phyloP scores from a whole-genome alignment of 2,329 filamentous ascomycete genomes.

The Orbilia blumenaviensis region DNA sequence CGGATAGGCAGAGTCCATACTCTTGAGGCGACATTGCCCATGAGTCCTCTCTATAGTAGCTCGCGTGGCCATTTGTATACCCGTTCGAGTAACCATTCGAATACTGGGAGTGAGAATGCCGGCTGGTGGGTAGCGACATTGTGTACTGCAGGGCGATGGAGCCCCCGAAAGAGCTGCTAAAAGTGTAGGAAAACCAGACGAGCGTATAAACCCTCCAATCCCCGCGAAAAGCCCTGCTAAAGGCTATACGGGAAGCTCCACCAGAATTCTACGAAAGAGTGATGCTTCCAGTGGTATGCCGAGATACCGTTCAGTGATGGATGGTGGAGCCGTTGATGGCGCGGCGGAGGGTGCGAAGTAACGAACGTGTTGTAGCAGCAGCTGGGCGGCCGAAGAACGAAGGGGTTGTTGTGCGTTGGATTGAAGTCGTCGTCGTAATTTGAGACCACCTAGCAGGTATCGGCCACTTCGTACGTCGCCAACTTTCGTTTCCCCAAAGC shows the following conservation, averaged over 20 bases:
- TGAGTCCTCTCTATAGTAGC: conserved; percentile 43
- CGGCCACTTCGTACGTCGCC: not conserved
- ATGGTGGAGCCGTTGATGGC: conserved; percentile 23
- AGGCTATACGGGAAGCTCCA: conserved; percentile 9
- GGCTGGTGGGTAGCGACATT: conserved; percentile 48
- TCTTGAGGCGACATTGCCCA: conserved; percentile 48
- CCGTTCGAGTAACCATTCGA: conserved; percentile 31
- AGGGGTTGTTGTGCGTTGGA: conserved; percentile 19
- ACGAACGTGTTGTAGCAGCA: conserved; percentile 29
- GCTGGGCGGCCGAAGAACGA: conserved; percentile 8
- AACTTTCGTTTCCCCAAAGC: not conserved
- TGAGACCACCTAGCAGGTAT: conserved; percentile 33
- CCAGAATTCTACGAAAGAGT: not conserved
- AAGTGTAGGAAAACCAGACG: conserved; percentile 12
- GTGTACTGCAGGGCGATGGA: conserved; percentile 7
- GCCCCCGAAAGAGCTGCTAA: not conserved
- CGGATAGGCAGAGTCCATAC: conserved; percentile 22
- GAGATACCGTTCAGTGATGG: not conserved
- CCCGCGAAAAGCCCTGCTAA: conserved; percentile 7
- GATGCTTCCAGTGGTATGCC: not conserved
- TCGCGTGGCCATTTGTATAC: conserved; percentile 40
- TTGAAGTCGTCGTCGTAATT: conserved; percentile 38
- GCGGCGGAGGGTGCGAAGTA: conserved; percentile 16
- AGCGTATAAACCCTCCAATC: conserved; percentile 38
- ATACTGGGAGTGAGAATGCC: conserved; percentile 44